These are phyloP conservation scores for Gleditsia sinensis DNA, from an alignment of 306 rosid genomes.

Conservation along the genomic window DNA sequence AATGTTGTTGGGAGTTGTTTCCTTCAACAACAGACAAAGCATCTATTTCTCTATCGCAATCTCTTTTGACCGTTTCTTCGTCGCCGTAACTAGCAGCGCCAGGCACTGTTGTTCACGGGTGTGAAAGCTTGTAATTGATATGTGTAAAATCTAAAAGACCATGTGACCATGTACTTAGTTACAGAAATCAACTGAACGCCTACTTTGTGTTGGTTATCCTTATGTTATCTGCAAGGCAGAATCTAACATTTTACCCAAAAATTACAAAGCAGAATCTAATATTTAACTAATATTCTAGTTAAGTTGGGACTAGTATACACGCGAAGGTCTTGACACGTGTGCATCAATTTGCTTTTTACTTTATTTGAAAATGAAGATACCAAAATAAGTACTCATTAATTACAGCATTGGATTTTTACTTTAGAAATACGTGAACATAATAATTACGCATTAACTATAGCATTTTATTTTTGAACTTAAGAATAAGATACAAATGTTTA, in stretches of 20 bases:
- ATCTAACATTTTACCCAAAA: too few species aligned
- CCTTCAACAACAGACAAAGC: slow-evolving; percentile 50
- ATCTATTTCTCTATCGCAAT: slow-evolving; percentile 18
- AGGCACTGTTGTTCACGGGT: slow-evolving; percentile 37
- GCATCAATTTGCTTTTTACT: not conserved
- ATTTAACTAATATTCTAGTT: too few species aligned
- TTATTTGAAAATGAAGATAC: not conserved
- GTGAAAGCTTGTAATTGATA: not conserved
- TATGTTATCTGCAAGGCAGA: too few species aligned
- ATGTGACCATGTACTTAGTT: too few species aligned
- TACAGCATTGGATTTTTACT: too few species aligned
- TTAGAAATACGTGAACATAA: too few species aligned
- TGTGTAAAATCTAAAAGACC: not conserved
- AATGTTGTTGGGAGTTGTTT: slow-evolving; percentile 35
- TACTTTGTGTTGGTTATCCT: not conserved
- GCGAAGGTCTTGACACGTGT: too few species aligned
- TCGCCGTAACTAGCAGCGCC: slow-evolving; percentile 20
- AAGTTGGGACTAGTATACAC: too few species aligned
- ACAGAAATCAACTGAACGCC: not conserved
- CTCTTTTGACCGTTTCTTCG: slow-evolving; percentile 19
- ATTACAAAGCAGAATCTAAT: too few species aligned
- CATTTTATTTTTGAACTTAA: too few species aligned
- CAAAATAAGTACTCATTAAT: not conserved
- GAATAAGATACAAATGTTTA: too few species aligned
- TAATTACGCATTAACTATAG: too few species aligned